Percentiles rank a stretch among this genome's conserved stretches.
These are phyloP conservation scores for Cyberlindnera xylosilytica DNA, from an alignment of 805 yeast genomes.

Conservation along the genomic window DNA sequence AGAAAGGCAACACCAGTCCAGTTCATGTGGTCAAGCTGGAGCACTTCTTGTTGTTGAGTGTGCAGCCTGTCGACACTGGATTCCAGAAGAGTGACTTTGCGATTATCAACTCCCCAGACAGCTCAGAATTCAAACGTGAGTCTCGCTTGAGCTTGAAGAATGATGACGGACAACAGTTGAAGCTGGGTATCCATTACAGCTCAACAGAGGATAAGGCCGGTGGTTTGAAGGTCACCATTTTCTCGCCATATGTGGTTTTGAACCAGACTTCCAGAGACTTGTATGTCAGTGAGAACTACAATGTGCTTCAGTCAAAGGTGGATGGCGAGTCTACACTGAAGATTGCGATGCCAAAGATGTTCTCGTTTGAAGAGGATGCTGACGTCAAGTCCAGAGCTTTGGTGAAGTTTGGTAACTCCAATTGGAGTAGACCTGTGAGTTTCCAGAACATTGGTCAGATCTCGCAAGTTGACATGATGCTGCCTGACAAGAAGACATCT, in stretches of 20 bases:
- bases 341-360: constrained; percentile 63
- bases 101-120: constrained; percentile 54
- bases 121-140: constrained; percentile 57
- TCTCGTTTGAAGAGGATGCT: constrained; percentile 67
- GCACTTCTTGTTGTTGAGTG: constrained; percentile 67
- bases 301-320: constrained; percentile 47
- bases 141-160: constrained; percentile 46
- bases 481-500: constrained; percentile 53
- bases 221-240: constrained; percentile 66
- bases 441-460: constrained; percentile 89
- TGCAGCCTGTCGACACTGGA: constrained; percentile 60
- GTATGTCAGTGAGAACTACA: constrained; percentile 50
- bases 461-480: constrained; percentile 50
- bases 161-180: constrained; percentile 64
- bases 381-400: constrained; percentile 65
- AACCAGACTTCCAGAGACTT: constrained; percentile 76
- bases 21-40: constrained; percentile 79
- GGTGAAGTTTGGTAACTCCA: constrained; percentile 63
- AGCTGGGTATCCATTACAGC: constrained; percentile 62
- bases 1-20: constrained; percentile 63
- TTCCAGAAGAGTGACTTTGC: constrained; percentile 70
- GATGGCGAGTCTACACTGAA: constrained; percentile 28
- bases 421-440: constrained; percentile 70
- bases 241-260: constrained; percentile 78
- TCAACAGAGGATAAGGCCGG: constrained; percentile 45